Evolutionary conservation across 805 yeast species (phyloP).

Genomic region (Saccharomyces cerevisiae): DNA sequence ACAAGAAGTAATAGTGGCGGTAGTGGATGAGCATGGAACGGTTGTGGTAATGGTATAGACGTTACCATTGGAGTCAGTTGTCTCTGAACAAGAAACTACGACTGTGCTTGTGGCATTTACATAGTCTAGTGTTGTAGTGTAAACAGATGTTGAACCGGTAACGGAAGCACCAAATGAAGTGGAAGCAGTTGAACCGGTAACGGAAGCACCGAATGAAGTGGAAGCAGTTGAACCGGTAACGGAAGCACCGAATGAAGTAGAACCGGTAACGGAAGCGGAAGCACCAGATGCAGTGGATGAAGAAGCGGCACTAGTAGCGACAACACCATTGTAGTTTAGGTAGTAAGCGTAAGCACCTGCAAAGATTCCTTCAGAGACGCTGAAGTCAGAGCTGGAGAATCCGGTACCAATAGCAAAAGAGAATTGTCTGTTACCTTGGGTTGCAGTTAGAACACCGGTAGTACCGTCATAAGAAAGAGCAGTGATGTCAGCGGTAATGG

Average conservation of each 20-base stretch:
- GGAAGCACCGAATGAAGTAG: constrained; percentile 5
- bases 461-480: neutral
- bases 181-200: neutral
- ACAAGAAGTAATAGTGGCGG: constrained; percentile 5
- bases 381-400: neutral
- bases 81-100: constrained; percentile 1
- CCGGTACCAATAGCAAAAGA: neutral
- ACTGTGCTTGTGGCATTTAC: constrained; percentile 1
- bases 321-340: neutral
- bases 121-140: constrained; percentile 2
- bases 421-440: neutral
- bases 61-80: constrained; percentile 2
- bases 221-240: neutral
- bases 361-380: neutral
- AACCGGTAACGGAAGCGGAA: constrained; percentile 1
- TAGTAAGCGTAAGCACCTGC: neutral
- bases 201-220: neutral
- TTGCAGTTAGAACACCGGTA: neutral
- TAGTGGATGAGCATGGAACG: constrained; percentile 2
- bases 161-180: constrained; percentile 3
- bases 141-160: neutral
- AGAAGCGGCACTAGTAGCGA: constrained; percentile 3
- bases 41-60: constrained; percentile 2
- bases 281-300: constrained; percentile 1
- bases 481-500: neutral